Evolutionary conservation across 768 basidiomycete species (phyloP), one percentile per base, ranked within the genome.

Genomic region (Tylopilus sp.): DNA sequence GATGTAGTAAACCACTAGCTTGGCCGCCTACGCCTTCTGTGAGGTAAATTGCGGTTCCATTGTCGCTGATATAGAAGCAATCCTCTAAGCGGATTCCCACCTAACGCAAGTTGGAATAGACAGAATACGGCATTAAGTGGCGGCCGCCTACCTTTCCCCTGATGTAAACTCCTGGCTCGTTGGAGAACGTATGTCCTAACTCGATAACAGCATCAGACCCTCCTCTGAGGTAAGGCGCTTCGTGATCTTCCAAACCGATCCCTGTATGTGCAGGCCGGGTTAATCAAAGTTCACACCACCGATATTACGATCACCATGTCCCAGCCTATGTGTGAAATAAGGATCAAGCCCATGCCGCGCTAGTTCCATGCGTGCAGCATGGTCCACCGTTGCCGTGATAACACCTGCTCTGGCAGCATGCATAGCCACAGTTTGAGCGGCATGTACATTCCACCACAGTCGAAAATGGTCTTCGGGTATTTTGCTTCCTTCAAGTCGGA

Each of bases 71-170:
- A 58, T 79, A 85, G 61, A 89, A 86, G 61, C 91, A 93, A 60
- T 94, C 92, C 64, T 94, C 91, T 47, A 95, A 69, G 40, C 91
- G 79, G 17, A 93, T 78, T 2, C 91, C 91, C 23, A 90, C 76
- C 84, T 86, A 50, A 59, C 51, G 44, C 47, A 48, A 55, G 43
- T 20, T 40, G 52, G 52, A 42, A 54, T 45, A 57, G 7, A 6
- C 25, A 36, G 2, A 18, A 33, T 31, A 44, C 23, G 28, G 31
- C 26, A 39, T 30, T 25, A 39, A 20, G 36, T 40, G 39, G 45
- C 26, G 31, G 17, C 36, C n/a, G 60, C 72, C 20, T 55, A 83
- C 86, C 71, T 85, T 69, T 39, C 79, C 83, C 55, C 83, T 82
- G 51, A 87, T 84, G 67, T 90, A 88, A 25, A 86, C 69, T 2